These are phyloP conservation scores for Ustilago cynodontis DNA, from an alignment of 1,284 basidiomycete genomes.

Conservation along the genomic window DNA sequence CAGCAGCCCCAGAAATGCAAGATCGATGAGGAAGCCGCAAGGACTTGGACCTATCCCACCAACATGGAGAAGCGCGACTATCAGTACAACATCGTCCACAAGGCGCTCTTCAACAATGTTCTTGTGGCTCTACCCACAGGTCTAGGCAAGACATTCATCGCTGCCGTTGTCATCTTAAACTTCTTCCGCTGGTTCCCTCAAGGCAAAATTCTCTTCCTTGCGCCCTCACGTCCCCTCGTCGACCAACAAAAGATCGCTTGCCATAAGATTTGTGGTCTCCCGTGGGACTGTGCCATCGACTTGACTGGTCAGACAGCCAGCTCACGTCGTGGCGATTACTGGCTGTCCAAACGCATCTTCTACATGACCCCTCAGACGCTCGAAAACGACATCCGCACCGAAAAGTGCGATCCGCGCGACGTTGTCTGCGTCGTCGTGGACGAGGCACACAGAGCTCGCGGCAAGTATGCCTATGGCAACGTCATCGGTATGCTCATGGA, in stretches of 20 bases:
- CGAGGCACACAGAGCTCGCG: conserved; percentile 94
- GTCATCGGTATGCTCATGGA: conserved; percentile 90
- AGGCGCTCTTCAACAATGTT: conserved; percentile 90
- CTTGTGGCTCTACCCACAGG: conserved; percentile 96
- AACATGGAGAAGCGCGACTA: conserved; percentile 91
- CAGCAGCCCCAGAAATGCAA: conserved; percentile 60
- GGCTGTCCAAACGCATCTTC: conserved; percentile 88
- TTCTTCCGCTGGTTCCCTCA: conserved; percentile 66
- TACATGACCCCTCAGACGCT: conserved; percentile 99
- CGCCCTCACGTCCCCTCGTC: conserved; percentile 94
- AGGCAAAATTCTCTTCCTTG: conserved; percentile 83
- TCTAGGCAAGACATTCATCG: conserved; percentile 97
- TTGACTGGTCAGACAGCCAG: conserved; percentile 78
- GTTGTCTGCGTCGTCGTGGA: conserved; percentile 88
- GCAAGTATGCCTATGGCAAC: conserved; percentile 91
- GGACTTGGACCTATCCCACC: conserved; percentile 91
- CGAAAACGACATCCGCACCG: conserved; percentile 83
- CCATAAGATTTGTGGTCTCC: conserved; percentile 92
- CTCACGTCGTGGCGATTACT: conserved; percentile 72
- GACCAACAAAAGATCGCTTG: conserved; percentile 89
- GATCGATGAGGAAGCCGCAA: conserved; percentile 81
- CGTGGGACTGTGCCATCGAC: conserved; percentile 85
- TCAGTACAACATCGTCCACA: conserved; percentile 91
- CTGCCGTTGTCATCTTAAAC: conserved; percentile 87
- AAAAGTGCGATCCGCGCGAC: conserved; percentile 81